A percentile compares a stretch with the other conserved stretches of the same genome.
Evolutionary conservation across 1,284 basidiomycete species (phyloP).

Genomic region (Boletus smithii): DNA sequence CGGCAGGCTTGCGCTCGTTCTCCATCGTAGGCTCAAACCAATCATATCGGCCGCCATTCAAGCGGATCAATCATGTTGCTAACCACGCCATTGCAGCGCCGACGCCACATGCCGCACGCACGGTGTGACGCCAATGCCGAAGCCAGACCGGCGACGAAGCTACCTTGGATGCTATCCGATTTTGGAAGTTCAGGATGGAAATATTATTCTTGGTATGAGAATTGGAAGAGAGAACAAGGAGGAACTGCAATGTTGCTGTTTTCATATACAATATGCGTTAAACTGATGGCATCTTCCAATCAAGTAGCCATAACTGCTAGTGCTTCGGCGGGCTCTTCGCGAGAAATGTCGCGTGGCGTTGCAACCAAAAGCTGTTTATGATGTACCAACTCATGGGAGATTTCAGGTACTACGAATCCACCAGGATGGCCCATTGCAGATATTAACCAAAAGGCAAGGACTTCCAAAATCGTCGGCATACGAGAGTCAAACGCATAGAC

Average conservation of each 20-base stretch:
- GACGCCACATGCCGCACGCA: no score
- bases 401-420: constrained; percentile 41
- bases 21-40: background rate
- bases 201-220: background rate
- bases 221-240: background rate
- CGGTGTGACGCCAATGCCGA: no score
- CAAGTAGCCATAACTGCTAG: constrained; percentile 19
- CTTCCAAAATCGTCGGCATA: constrained; percentile 47
- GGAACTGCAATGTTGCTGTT: background rate
- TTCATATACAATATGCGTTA: background rate
- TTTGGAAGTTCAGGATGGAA: no score
- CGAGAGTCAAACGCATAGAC: constrained; percentile 39
- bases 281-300: background rate
- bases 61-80: no score
- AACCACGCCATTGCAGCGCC: no score
- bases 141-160: no score
- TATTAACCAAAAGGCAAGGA: constrained; percentile 50
- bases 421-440: constrained; percentile 45
- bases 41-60: background rate
- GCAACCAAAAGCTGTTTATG: constrained; percentile 37
- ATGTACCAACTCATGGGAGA: constrained; percentile 36
- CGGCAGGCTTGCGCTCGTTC: no score
- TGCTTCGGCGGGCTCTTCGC: constrained; percentile 20
- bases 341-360: constrained; percentile 42
- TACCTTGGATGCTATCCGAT: no score